phyloP scores from a whole-genome alignment of 164 flowering plant species.

The Stephania cephalantha region DNA sequence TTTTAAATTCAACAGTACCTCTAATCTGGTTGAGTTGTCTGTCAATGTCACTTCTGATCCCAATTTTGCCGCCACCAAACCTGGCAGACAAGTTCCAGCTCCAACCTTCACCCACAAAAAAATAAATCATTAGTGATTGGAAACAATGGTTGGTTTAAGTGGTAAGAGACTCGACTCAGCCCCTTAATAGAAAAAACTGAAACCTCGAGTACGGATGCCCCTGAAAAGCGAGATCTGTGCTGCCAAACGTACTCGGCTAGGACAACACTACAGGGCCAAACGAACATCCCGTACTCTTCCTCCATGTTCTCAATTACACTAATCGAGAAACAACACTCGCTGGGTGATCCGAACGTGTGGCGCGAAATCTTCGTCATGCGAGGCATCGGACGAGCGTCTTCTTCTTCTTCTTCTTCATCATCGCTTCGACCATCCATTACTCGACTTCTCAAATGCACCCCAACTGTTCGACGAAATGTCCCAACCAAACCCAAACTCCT shows the following conservation, averaged over 20 bases:
- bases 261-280: slow-evolving; percentile 88
- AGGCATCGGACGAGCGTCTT: background rate
- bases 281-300: slow-evolving; percentile 88
- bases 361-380: slow-evolving; percentile 4
- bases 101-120: slow-evolving; percentile 52
- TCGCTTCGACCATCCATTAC: background rate
- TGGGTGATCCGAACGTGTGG: background rate
- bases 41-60: slow-evolving; percentile 74
- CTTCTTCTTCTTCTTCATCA: background rate
- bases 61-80: slow-evolving; percentile 81
- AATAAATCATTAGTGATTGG: too few species aligned
- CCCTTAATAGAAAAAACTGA: background rate
- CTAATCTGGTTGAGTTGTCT: slow-evolving; percentile 49
- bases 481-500: background rate
- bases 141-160: too few species aligned
- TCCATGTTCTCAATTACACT: slow-evolving; percentile 54
- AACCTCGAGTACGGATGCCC: slow-evolving; percentile 68
- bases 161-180: too few species aligned
- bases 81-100: slow-evolving; percentile 94
- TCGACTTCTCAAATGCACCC: background rate
- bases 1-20: slow-evolving; percentile 35
- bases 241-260: slow-evolving; percentile 97
- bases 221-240: slow-evolving; percentile 56
- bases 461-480: background rate
- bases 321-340: slow-evolving; percentile 9